Evolutionary conservation across 768 basidiomycete species (phyloP), one percentile per base, ranked within the genome.

Genomic region (Lactifluus subvellereus): DNA sequence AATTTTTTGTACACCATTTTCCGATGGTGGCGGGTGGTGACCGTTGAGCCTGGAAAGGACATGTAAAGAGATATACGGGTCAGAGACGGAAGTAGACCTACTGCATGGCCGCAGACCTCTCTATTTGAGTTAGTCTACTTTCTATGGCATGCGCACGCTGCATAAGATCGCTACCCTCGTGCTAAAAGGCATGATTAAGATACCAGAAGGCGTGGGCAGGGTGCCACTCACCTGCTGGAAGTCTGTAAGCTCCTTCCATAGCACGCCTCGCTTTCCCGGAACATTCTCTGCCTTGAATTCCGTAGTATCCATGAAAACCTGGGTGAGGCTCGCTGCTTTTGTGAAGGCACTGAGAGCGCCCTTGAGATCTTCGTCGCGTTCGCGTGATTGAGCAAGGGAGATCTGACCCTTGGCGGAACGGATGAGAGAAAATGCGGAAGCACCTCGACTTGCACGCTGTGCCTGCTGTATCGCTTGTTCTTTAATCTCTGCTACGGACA

Each of bases 221-320:
- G 63, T 20, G 61, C 47, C 51, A 76, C 80, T 37, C 68, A 91
- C 89, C 77, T 82, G 78, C 68, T 84, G 78, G 63, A 90, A 88
- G 27, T 84, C 82, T 48, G 77, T 68, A 59, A 89, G 79, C 67
- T 89, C 87, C 73, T 81, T 84, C 73, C 80, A 79, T 52, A 89
- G 72, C 40, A 80, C 74, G 16, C 84, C 84, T 61, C 78, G 78
- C 63, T 79, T 82, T 47, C 79, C 81, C 42, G 75, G 76, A 51
- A 72, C 71, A 67, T 78, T 79, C 63, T 83, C 82, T 22, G 75
- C 69, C 59, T 72, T 74, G 71, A 84, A 84, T 68, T 89, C 87
- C 9, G 77, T 62, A 16, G 83, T 81, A 51, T 84, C 81, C 77
- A 88, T 81, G 50, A 83, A 78, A 74, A 83, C 79, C 66, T 79